Evolutionary conservation across 179 eudicot genomes (phyloP), one percentile per base, ranked within the genome.

Genomic region (Spergularia azorica): DNA sequence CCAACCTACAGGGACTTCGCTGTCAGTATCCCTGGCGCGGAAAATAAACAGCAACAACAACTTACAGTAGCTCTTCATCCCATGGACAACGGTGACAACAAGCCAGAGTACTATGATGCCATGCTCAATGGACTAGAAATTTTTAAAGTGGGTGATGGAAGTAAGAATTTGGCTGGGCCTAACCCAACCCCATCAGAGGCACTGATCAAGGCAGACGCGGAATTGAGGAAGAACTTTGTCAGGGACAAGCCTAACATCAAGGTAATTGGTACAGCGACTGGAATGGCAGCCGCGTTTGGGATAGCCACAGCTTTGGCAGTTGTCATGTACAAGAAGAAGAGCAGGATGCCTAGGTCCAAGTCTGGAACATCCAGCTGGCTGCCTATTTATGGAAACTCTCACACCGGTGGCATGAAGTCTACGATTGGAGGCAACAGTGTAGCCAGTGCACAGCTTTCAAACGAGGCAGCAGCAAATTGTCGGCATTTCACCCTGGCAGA

Each of bases 231-330:
- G 2, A 58, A 74, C 16, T 85, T 85, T 8, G 21, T 55, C 3
- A 43, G 69, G 3, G 79, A 70, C 26, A 74, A 61, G 60, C 62
- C 73, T n/a, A 62, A 77, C 26, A 73, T 85, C 3, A 82, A 85
- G 71, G 80, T 77, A 4, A 82, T 82, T 0, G 90, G 92, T 15
- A 90, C 97, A 0, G 88, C 93, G 5, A 88, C 91, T 6, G 94
- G 91, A 4, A 91, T 87, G 3, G 94, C 88, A 2, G 92, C 82
- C 0, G 94, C 89, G 0, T 82, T 90, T 76, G 97, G 94, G 5
- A 26, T 88, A 4, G 88, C 88, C 5, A 89, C 88, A 0, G 89
- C 78, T 3, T 59, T 84, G 2, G 78, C 81, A 0, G 26, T 93
- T n/a, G 63, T 87, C 15, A 76, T 81, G 58, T 81, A 83, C 38